Conservation (phyloP, 257 asterid genomes). For the Penstemon newberryi region DNA sequence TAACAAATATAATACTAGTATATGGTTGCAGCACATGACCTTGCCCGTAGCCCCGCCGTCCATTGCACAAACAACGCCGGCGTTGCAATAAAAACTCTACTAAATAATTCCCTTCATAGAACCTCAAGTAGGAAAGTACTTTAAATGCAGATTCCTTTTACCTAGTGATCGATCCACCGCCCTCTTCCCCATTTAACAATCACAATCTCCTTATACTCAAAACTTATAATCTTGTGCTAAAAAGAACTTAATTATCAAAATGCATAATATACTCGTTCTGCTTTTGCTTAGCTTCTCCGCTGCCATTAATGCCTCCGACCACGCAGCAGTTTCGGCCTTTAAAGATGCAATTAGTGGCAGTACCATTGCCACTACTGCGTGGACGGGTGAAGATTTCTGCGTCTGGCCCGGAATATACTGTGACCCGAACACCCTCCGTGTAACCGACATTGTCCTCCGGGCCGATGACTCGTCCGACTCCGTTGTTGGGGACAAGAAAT, state of each 20-base stretch:
- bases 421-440: constrained; percentile 48
- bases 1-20: no score
- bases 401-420: constrained; percentile 64
- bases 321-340: constrained; percentile 48
- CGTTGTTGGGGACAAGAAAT: constrained; percentile 27
- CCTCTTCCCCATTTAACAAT: constrained; percentile 9
- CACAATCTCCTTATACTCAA: not conserved
- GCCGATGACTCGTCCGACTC: constrained; percentile 49
- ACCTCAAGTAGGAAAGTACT: constrained; percentile 3
- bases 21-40: constrained; percentile 28
- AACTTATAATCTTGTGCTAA: not conserved
- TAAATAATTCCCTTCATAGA: constrained; percentile 15
- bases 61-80: constrained; percentile 22
- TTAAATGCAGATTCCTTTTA: constrained; percentile 36
- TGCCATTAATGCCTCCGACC: constrained; percentile 37
- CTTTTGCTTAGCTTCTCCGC: constrained; percentile 18
- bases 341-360: constrained; percentile 43
- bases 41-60: constrained; percentile 28
- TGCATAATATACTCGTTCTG: not conserved
- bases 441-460: constrained; percentile 67
- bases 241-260: not conserved
- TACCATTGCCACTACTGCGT: constrained; percentile 39
- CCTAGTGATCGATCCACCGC: constrained; percentile 20
- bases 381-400: constrained; percentile 55
- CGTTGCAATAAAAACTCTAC: not conserved